Conservation (phyloP, 345 rosid genomes). For the Crucihimalaya himalaica region DNA sequence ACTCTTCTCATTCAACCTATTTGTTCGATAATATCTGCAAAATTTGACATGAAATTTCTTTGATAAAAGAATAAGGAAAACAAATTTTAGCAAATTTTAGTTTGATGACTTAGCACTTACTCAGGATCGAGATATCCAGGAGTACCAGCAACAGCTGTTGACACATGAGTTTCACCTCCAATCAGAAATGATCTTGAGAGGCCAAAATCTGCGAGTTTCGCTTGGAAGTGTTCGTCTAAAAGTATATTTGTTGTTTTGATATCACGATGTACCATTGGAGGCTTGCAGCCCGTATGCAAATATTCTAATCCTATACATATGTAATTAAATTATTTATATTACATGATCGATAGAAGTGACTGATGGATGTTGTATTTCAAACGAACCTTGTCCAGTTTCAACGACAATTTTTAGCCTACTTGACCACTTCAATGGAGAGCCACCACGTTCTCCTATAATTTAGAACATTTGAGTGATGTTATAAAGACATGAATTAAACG, state of each 20-base stretch:
- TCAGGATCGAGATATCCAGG: slow-evolving; percentile 44
- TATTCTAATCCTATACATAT: background rate
- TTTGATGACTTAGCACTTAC: slow-evolving; percentile 11
- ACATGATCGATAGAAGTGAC: background rate
- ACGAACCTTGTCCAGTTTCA: slow-evolving; percentile 50
- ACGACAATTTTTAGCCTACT: slow-evolving; percentile 42
- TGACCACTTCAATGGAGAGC: slow-evolving; percentile 37
- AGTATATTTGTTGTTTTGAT: slow-evolving; percentile 47
- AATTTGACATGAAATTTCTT: background rate
- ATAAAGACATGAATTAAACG: background rate
- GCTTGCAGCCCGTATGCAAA: background rate
- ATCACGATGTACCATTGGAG: slow-evolving; percentile 24
- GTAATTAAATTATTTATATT: background rate
- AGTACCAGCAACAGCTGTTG: slow-evolving; percentile 5
- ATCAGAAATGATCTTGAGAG: slow-evolving; percentile 34
- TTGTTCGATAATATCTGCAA: background rate
- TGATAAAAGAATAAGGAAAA: no score
- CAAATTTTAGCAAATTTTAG: no score
- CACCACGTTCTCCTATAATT: slow-evolving; percentile 1
- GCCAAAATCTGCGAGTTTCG: slow-evolving; percentile 44
- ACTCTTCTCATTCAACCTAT: slow-evolving; percentile 30
- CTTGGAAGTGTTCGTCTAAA: slow-evolving; percentile 21
- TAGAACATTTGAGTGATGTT: background rate
- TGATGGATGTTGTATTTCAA: no score
- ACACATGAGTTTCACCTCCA: slow-evolving; percentile 31